Evolutionary conservation across 768 basidiomycete genomes (phyloP).

Genomic region (Amanita rimosa): DNA sequence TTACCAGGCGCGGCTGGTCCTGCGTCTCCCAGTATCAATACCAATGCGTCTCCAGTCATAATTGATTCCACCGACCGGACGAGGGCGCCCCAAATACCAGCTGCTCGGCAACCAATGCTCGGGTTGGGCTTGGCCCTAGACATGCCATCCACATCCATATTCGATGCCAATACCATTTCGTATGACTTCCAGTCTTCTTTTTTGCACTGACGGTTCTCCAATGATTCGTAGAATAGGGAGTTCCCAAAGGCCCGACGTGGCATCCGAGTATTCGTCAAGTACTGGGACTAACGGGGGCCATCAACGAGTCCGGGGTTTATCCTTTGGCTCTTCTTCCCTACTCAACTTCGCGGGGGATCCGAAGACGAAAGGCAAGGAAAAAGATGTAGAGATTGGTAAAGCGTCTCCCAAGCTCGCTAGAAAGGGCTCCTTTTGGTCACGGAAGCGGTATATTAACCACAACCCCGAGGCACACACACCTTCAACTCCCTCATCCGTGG

Average conservation of each 20-base stretch:
- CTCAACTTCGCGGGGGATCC: slow-evolving; percentile 23
- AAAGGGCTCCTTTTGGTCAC: slow-evolving; percentile 59
- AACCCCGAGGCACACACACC: slow-evolving; percentile 6
- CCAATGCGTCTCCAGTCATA: neutral
- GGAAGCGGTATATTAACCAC: slow-evolving; percentile 25
- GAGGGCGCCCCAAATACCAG: slow-evolving; percentile 19
- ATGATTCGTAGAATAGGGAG: slow-evolving; percentile 43
- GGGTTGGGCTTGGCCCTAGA: slow-evolving; percentile 49
- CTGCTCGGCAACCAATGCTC: slow-evolving; percentile 44
- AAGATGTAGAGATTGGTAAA: slow-evolving; percentile 16
- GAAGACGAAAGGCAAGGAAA: slow-evolving; percentile 37
- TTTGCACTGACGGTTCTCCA: slow-evolving; percentile 9
- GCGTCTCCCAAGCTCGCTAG: slow-evolving; percentile 34
- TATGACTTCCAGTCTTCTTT: slow-evolving; percentile 21
- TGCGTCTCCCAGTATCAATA: neutral
- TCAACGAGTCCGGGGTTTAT: slow-evolving; percentile 41
- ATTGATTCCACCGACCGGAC: neutral
- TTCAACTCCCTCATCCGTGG: slow-evolving; percentile 23
- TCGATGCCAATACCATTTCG: slow-evolving; percentile 38
- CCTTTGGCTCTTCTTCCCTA: slow-evolving; percentile 37
- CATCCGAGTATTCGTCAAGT: slow-evolving; percentile 12
- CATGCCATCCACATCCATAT: slow-evolving; percentile 34
- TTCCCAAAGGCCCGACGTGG: slow-evolving; percentile 25
- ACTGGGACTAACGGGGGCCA: slow-evolving; percentile 2
- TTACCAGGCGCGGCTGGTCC: slow-evolving; percentile 9